phyloP scores from a whole-genome alignment of 2,329 filamentous ascomycete species.

The Trichoderma endophyticum region DNA sequence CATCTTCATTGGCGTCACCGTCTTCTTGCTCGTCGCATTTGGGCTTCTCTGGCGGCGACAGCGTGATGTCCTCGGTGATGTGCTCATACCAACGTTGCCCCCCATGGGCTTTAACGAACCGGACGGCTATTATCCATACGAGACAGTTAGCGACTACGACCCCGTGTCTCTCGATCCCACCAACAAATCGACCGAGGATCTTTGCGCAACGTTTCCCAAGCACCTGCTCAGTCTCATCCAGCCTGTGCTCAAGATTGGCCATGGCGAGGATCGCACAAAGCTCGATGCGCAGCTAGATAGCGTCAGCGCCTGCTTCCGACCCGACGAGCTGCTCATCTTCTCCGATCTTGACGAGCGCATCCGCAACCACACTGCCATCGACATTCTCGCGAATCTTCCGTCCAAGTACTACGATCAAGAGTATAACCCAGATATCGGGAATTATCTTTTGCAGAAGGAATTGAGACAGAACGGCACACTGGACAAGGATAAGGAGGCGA shows the following conservation, averaged over 20 bases:
- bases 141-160: conserved; percentile 30
- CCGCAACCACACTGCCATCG: conserved; percentile 41
- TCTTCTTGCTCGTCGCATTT: conserved; percentile 26
- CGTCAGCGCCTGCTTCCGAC: conserved; percentile 49
- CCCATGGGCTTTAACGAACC: neutral
- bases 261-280: conserved; percentile 29
- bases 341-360: conserved; percentile 49
- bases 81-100: neutral
- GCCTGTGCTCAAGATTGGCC: conserved; percentile 35
- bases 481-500: conserved; percentile 30
- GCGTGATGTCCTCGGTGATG: neutral
- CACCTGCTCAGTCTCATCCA: conserved; percentile 32
- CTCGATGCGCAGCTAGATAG: conserved; percentile 46
- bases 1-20: conserved; percentile 26
- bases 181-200: conserved; percentile 26
- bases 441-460: conserved; percentile 41
- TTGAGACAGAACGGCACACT: conserved; percentile 35
- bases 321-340: conserved; percentile 44
- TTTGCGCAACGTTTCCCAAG: conserved; percentile 34
- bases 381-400: conserved; percentile 47
- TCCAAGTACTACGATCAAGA: conserved; percentile 33
- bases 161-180: conserved; percentile 29
- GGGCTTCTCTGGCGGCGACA: conserved; percentile 26
- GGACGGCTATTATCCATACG: conserved; percentile 27
- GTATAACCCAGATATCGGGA: conserved; percentile 36